Conservation (phyloP, 108 stramenopile species). For the Craspedostauros australis region DNA sequence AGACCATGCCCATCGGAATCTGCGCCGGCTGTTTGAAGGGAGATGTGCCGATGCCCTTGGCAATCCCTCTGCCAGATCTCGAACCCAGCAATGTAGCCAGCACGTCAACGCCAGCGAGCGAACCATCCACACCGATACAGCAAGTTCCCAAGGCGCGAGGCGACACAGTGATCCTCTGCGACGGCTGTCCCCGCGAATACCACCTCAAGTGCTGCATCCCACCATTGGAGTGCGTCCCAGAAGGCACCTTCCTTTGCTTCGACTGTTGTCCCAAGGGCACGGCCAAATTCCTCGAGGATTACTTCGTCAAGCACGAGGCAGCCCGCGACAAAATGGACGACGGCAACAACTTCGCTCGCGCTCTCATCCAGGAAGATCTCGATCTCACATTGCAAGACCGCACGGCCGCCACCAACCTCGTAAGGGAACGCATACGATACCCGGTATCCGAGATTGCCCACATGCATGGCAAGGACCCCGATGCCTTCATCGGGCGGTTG, state of each 20-base stretch:
- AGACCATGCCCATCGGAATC: too few species aligned
- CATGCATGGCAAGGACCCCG: constrained; percentile 8
- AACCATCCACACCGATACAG: too few species aligned
- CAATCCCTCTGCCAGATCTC: too few species aligned
- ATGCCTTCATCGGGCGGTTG: constrained; percentile 59
- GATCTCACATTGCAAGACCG: constrained; percentile 1
- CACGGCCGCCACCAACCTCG: constrained; percentile 6
- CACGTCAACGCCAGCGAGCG: too few species aligned
- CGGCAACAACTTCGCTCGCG: constrained; percentile 30
- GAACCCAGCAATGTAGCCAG: too few species aligned
- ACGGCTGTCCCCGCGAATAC: constrained; percentile 39
- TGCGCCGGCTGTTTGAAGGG: too few species aligned
- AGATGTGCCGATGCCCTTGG: too few species aligned
- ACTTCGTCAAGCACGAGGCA: constrained; percentile 38
- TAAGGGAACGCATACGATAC: constrained; percentile 7
- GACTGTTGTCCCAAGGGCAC: constrained; percentile 44
- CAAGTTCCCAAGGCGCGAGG: too few species aligned
- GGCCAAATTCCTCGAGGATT: constrained; percentile 34
- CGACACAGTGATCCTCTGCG: neutral
- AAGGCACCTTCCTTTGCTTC: constrained; percentile 49
- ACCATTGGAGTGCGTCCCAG: constrained; percentile 31
- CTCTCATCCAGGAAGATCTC: constrained; percentile 28
- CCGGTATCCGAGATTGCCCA: constrained; percentile 19
- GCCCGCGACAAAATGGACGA: constrained; percentile 18
- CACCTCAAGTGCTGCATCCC: constrained; percentile 50